Evolutionary conservation across 1,139 yeast genomes (phyloP).

Genomic region (Citeromyces siamensis): DNA sequence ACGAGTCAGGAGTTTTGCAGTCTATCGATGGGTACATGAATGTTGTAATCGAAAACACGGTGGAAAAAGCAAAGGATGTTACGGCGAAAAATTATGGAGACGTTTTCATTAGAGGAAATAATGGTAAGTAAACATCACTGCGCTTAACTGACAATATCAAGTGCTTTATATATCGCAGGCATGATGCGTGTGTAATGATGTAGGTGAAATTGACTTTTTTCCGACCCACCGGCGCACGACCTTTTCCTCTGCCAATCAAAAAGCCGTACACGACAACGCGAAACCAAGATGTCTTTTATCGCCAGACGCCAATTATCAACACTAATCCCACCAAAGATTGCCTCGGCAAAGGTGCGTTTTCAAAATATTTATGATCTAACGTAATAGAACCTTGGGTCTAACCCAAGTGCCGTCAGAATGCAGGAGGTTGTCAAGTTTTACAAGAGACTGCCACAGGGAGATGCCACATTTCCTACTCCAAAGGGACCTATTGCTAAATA

Average conservation of each 20-base stretch:
- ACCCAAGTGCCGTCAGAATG: slow-evolving; percentile 96
- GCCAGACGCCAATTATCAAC: slow-evolving; percentile 91
- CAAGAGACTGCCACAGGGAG: slow-evolving; percentile 93
- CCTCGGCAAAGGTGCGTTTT: slow-evolving; percentile 76
- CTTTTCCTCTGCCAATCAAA: not conserved
- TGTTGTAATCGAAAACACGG: slow-evolving; percentile 69
- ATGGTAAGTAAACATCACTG: slow-evolving; percentile 30
- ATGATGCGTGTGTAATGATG: not conserved
- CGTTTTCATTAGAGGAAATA: slow-evolving; percentile 89
- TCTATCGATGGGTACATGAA: slow-evolving; percentile 98
- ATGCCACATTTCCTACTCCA: slow-evolving; percentile 65
- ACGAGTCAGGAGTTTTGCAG: slow-evolving; percentile 43
- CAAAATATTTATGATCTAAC: not conserved
- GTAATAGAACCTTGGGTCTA: slow-evolving; percentile 73
- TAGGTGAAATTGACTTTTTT: not conserved
- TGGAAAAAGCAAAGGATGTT: slow-evolving; percentile 49
- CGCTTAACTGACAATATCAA: not conserved
- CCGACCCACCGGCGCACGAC: not conserved
- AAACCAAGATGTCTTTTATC: slow-evolving; percentile 57
- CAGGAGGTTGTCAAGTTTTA: slow-evolving; percentile 90
- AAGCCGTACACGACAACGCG: slow-evolving; percentile 2
- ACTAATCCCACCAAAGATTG: slow-evolving; percentile 97
- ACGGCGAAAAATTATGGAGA: slow-evolving; percentile 57
- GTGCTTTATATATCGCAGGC: slow-evolving; percentile 7
- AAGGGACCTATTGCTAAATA: slow-evolving; percentile 63